Evolutionary conservation across 1,139 yeast genomes (phyloP).

Genomic region (Geotrichum candidum): DNA sequence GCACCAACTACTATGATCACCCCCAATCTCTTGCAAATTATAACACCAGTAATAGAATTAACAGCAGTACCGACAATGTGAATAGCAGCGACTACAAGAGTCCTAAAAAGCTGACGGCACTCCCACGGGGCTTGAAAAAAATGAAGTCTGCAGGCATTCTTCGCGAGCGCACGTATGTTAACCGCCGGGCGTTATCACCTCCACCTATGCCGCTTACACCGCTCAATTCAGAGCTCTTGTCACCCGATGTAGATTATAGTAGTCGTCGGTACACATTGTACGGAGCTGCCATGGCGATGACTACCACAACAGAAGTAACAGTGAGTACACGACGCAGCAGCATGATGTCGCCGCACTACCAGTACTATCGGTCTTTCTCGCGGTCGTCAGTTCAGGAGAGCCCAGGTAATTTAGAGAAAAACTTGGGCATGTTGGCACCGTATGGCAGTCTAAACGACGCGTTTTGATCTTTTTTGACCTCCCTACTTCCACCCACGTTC

Average conservation of each 20-base stretch:
- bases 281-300: neutral
- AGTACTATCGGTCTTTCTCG: neutral
- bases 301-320: neutral
- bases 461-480: neutral
- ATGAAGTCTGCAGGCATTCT: neutral
- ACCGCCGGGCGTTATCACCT: neutral
- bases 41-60: neutral
- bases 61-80: neutral
- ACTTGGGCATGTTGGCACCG: neutral
- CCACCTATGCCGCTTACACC: neutral
- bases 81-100: neutral
- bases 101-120: neutral
- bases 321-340: neutral
- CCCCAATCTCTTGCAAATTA: neutral
- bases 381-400: neutral
- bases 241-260: neutral
- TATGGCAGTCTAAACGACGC: neutral
- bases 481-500: neutral
- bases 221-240: neutral
- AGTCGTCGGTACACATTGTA: neutral
- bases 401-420: neutral
- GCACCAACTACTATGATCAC: neutral
- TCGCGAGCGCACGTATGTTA: neutral
- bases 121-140: neutral
- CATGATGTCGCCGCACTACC: neutral